Percentiles rank a stretch among this genome's conserved stretches.
Conservation (phyloP, 352 stramenopile genomes). For the Nothophytophthora sp. region DNA sequence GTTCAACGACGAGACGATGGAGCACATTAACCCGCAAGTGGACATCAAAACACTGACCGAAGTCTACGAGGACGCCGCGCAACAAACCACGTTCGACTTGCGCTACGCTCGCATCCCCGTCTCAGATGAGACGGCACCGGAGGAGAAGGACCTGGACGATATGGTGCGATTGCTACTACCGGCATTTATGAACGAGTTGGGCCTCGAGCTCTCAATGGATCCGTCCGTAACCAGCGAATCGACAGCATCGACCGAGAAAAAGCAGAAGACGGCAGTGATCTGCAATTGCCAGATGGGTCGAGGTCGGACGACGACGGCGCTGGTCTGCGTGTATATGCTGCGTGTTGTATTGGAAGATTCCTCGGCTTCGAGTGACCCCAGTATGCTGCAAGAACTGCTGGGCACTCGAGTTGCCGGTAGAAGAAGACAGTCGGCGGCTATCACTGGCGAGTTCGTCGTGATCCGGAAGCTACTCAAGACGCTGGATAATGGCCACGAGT, state of each 20-base stretch:
- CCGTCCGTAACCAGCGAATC: neutral
- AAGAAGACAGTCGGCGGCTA: constrained; percentile 55
- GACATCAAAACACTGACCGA: constrained; percentile 82
- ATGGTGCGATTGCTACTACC: constrained; percentile 77
- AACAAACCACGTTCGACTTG: constrained; percentile 57
- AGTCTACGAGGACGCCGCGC: constrained; percentile 62
- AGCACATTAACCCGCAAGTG: constrained; percentile 66
- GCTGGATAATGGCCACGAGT: constrained; percentile 67
- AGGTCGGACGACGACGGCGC: constrained; percentile 84
- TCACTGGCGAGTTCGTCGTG: constrained; percentile 67
- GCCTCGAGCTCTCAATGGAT: constrained; percentile 17
- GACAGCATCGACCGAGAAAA: constrained; percentile 8
- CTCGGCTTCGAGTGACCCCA: constrained; percentile 9
- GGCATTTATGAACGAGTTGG: constrained; percentile 64
- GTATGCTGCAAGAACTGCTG: constrained; percentile 28
- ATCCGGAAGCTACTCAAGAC: constrained; percentile 72
- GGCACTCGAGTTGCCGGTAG: constrained; percentile 8
- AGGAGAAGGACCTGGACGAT: constrained; percentile 91
- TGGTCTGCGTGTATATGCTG: constrained; percentile 90
- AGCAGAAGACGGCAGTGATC: constrained; percentile 67
- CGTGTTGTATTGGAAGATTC: constrained; percentile 64
- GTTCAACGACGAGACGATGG: constrained; percentile 82
- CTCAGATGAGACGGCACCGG: constrained; percentile 89
- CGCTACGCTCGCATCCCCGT: constrained; percentile 86
- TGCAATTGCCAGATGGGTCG: constrained; percentile 93